These are phyloP conservation scores for Rhizophagus sp. DNA, from an alignment of 192 early-diverging fungal genomes.

Conservation along the genomic window DNA sequence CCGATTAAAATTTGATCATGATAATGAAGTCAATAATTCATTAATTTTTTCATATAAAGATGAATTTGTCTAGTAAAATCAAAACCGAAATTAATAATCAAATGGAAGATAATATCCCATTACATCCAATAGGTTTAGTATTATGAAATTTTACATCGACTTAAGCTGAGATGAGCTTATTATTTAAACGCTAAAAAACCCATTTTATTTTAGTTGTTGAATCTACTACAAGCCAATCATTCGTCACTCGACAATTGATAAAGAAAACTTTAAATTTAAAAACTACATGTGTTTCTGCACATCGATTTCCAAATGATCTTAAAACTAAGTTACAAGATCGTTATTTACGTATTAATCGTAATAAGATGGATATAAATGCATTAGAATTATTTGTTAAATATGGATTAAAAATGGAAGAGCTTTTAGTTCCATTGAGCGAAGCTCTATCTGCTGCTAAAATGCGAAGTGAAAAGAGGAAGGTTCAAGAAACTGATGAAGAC, in stretches of 20 bases:
- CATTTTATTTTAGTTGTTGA: slow-evolving; percentile 15
- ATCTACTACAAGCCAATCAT: slow-evolving; percentile 10
- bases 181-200: too few species aligned
- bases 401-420: neutral
- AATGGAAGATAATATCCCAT: neutral
- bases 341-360: neutral
- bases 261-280: neutral
- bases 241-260: slow-evolving; percentile 11
- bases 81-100: neutral
- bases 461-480: neutral
- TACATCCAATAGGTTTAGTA: neutral
- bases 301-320: neutral
- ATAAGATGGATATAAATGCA: neutral
- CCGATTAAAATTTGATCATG: too few species aligned
- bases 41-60: neutral
- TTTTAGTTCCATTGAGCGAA: neutral
- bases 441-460: neutral
- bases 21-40: too few species aligned
- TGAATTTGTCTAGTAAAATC: neutral
- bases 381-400: neutral
- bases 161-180: too few species aligned
- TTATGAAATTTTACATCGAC: neutral
- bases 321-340: neutral
- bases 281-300: neutral
- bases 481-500: neutral